Base-by-base conservation (phyloP, 2,329 filamentous ascomycete genomes). In the Phaeosphaeria sp. region DNA sequence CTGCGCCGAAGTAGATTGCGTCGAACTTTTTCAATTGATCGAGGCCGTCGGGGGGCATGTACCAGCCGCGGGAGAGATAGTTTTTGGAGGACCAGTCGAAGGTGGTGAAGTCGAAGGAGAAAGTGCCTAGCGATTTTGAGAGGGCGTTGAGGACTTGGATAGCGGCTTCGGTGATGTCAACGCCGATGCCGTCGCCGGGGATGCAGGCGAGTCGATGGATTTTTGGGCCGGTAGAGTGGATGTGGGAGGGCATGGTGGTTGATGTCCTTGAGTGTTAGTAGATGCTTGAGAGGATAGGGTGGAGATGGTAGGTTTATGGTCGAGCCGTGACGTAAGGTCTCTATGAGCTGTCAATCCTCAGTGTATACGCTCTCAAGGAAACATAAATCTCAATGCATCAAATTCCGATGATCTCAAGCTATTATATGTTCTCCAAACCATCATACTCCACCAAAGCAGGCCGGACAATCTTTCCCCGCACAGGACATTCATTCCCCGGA, bases 1-100 rank as follows among this genome's bases (percentile, higher is more conserved):
- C 86, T 2, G 85, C 84, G 11, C 86, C 86, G 60, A 88, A 88
- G 54, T 87, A 80, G 25, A 86, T 81, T 2, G 84, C 83, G 67
- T 86, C 82, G 63, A 81, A 81, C 53, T 80, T 80, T 48, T 80
- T 81, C 27, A 87, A 68, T 24, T 81, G 80, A 22, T 82, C 78
- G 49, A 84, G 76, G 8, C 79, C 81, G 61, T 84, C 83, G 2
- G 79, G 77, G 0, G 83, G 81, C 70, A 85, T 81, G 68, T 86
- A 86, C 75, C 78, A 80, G 46, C 83, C 83, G 39, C 82, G 76
- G 58, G 84, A 75, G 46, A 82, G 77, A 68, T 83, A 86, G 30
- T 77, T 77, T 51, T 79, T 79, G 56, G 76, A 80, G 52, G 76
- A 80, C 79, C 81, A 84, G 69, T 84, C 81, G 61, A 84, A 82